Base-by-base conservation (phyloP, 305 asterid species). In the Lippia alba region DNA sequence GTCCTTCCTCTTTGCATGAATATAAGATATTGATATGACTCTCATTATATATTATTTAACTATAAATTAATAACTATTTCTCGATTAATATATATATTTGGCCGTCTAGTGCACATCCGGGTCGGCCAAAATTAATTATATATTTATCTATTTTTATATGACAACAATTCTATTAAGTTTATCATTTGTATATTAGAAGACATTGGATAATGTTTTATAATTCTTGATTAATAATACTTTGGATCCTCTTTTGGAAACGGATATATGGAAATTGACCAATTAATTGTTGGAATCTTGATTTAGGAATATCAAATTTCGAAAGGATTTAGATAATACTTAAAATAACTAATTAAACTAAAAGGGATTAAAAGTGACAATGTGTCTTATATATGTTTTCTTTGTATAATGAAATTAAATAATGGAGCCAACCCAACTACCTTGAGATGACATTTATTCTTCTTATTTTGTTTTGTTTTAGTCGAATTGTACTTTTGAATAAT, bases 21-120 rank as follows among this genome's bases (percentile, higher is more conserved):
- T n/a, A n/a, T 32, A 9, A 1, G 60, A 78, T 61, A 74, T 72
- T 77, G 74, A 73, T 69, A n/a, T 66, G 66, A 69, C 82, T 73
- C 66, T 50, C 20, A 56, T 36, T 62, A 56, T 34, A 19, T 55
- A 46, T 72, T 8, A 36, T 62, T 67, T 58, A 41, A 24, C 30
- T 24, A 24, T 24, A 24, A 24, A 45, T 45, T 20, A 46, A 3
- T 41, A 10, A 45, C 14, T 32, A 14, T 6, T 62, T 17, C 4
- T 63, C 30, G 8, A 54, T 18, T 20, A n/a, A 17, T 55, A 11
- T 41, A 14, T 12, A 41, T 19, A 64, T 72, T 69, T 64, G 55
- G 79, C 79, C 82, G 82, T 33, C 79, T 57, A 11, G 20, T 8
- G 46, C 18, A 30, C 66, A 24, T 63, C 49, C 74, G 39, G 55